Evolutionary conservation across 202 grass and related monocot genomes (phyloP).

Genomic region (Brachypodium distachyon): DNA sequence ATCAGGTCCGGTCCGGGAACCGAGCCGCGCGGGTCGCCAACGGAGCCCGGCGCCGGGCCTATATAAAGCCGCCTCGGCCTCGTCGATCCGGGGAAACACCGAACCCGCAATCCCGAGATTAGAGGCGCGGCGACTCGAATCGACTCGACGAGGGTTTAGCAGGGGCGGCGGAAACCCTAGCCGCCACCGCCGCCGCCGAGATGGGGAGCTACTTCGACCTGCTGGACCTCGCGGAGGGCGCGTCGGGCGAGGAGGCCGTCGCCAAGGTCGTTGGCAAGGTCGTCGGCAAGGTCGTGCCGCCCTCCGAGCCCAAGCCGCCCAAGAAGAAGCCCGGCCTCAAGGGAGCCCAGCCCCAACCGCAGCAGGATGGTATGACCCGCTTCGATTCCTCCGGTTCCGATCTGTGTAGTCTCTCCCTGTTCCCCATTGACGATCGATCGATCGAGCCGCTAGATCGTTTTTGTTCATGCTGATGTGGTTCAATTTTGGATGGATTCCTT

Average conservation of each 20-base stretch:
- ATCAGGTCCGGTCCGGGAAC: too few relatives aligned
- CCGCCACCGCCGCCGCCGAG: background rate
- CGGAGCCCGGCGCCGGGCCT: too few relatives aligned
- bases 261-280: background rate
- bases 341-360: background rate
- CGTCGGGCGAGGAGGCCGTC: slow-evolving; percentile 12
- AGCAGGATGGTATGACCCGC: background rate
- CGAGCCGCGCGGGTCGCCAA: too few relatives aligned
- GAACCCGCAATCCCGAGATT: too few relatives aligned
- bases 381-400: background rate
- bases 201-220: slow-evolving; percentile 23
- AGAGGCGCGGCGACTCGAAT: background rate
- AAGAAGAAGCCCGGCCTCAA: background rate
- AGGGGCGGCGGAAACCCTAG: slow-evolving; percentile 12
- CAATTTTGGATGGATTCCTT: background rate
- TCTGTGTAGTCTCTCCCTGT: background rate
- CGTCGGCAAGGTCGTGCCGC: background rate
- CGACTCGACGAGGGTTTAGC: background rate
- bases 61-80: background rate
- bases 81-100: background rate
- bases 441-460: background rate
- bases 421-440: background rate
- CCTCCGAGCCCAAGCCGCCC: background rate
- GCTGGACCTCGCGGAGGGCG: slow-evolving; percentile 3
- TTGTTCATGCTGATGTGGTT: too few relatives aligned